Conservation (phyloP, 805 yeast species). For the Wickerhamomyces silvicola region DNA sequence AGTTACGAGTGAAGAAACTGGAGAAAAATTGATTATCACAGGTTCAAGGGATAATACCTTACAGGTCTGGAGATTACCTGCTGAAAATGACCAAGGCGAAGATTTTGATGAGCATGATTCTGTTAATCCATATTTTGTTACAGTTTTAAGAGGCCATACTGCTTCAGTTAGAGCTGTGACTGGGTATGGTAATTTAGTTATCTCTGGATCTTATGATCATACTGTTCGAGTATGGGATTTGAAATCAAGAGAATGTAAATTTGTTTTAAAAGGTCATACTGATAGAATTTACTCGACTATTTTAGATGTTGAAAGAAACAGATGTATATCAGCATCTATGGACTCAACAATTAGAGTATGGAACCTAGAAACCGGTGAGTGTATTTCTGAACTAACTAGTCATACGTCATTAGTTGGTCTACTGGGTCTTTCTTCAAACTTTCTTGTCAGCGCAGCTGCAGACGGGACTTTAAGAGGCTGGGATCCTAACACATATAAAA, state of each 20-base stretch:
- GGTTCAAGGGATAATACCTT: conserved; percentile 84
- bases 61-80: conserved; percentile 79
- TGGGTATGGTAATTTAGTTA: conserved; percentile 76
- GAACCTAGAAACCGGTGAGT: conserved; percentile 75
- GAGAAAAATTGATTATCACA: conserved; percentile 68
- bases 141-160: conserved; percentile 68
- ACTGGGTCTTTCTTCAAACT: conserved; percentile 66
- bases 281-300: conserved; percentile 88
- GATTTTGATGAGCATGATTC: conserved; percentile 29
- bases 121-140: conserved; percentile 55
- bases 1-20: conserved; percentile 57
- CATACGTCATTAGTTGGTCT: conserved; percentile 89
- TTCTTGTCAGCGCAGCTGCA: conserved; percentile 90
- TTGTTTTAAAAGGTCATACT: conserved; percentile 74
- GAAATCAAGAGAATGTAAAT: conserved; percentile 63
- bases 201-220: conserved; percentile 88
- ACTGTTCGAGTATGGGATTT: conserved; percentile 92
- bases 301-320: conserved; percentile 63
- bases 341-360: conserved; percentile 85
- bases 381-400: conserved; percentile 68
- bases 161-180: conserved; percentile 82
- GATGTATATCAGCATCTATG: conserved; percentile 89
- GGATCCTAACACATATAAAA: conserved; percentile 76
- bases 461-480: conserved; percentile 88
- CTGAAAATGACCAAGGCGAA: conserved; percentile 23